Percentiles rank a stretch among this genome's conserved stretches.
Evolutionary conservation across 805 yeast species (phyloP).

Genomic region (Suhomyces xylopsoci): DNA sequence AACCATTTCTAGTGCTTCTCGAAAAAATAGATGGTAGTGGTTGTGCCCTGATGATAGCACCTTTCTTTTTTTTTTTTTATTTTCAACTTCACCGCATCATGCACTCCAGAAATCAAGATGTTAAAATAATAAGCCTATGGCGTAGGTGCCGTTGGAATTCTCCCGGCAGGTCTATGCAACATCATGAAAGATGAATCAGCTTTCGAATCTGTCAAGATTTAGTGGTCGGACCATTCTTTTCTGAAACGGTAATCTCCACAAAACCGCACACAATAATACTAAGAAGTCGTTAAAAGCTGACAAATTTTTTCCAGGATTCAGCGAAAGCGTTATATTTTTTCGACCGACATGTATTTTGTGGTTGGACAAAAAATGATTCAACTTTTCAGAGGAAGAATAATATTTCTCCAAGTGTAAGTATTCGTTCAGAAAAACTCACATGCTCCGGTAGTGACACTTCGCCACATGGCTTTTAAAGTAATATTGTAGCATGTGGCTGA

Average conservation of each 20-base stretch:
- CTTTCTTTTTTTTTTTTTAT: neutral
- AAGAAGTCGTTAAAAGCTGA: neutral
- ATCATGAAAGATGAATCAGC: neutral
- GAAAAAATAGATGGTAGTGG: neutral
- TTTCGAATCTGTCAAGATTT: neutral
- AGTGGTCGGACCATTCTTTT: neutral
- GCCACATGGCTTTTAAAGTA: neutral
- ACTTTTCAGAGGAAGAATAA: neutral
- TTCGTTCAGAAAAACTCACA: neutral
- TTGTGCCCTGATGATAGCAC: neutral
- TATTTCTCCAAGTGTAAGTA: neutral
- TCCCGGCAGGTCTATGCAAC: neutral
- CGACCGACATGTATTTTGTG: neutral
- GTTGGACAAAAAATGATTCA: neutral
- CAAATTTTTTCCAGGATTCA: neutral
- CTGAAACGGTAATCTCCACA: neutral
- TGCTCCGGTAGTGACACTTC: neutral
- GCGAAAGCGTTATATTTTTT: neutral
- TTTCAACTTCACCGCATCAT: neutral
- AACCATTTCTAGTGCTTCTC: neutral
- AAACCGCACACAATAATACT: neutral
- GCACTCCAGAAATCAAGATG: neutral
- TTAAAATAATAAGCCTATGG: neutral
- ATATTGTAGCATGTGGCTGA: neutral
- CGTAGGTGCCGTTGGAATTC: neutral